These are phyloP conservation scores for Camellia sinensis DNA, from an alignment of 148 eudicot species.

Conservation along the genomic window DNA sequence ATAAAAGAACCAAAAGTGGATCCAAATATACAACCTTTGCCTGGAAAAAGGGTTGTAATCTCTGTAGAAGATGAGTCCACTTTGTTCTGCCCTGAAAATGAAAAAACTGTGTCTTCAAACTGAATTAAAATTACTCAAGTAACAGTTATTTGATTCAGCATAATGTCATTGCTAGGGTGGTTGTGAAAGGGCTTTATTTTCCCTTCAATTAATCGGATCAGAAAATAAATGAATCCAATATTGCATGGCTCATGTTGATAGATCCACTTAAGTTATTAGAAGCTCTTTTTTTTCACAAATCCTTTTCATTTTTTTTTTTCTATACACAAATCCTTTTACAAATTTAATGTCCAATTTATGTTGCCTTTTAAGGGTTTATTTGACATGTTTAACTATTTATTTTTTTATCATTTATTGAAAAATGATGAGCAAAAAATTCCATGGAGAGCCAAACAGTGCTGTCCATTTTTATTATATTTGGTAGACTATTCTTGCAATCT, in stretches of 20 bases:
- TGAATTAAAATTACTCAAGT: not conserved
- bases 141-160: not conserved
- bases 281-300: no score
- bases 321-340: no score
- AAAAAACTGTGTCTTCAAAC: not conserved
- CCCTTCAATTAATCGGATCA: no score
- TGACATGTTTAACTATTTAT: not conserved
- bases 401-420: not conserved
- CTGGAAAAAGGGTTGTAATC: not conserved
- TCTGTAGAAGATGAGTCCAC: not conserved
- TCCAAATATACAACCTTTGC: not conserved
- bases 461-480: not conserved
- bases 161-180: not conserved
- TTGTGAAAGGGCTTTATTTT: not conserved
- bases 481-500: not conserved
- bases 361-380: not conserved
- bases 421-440: not conserved
- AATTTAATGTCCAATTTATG: no score
- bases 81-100: not conserved
- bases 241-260: no score
- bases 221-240: no score
- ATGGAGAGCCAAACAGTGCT: not conserved
- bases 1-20: not conserved
- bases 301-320: no score
- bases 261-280: no score